Percentiles rank a stretch among this genome's conserved stretches.
These are phyloP conservation scores for Aquilaria yunnanensis DNA, from an alignment of 345 rosid genomes.

Conservation along the genomic window DNA sequence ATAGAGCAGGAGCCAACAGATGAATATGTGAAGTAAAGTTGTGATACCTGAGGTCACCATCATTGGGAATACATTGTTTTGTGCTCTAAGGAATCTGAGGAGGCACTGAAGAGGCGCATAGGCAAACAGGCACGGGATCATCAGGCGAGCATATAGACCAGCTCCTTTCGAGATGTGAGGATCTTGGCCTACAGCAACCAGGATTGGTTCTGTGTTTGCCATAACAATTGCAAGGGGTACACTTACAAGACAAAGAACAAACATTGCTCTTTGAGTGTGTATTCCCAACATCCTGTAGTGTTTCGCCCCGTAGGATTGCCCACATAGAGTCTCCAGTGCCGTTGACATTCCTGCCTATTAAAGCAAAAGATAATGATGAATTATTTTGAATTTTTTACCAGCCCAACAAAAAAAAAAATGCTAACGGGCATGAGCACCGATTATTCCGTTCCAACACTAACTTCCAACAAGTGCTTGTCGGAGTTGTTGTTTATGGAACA, in stretches of 20 bases:
- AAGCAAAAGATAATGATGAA: not conserved
- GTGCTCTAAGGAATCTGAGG: constrained; percentile 43
- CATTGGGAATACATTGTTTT: constrained; percentile 43
- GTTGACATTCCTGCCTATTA: constrained; percentile 17
- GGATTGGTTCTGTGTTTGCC: constrained; percentile 5
- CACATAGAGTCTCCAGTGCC: constrained; percentile 32
- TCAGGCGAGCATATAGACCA: constrained; percentile 33
- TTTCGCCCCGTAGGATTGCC: constrained; percentile 31
- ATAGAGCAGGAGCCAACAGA: constrained; percentile 42
- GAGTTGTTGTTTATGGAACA: not conserved
- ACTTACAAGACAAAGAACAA: constrained; percentile 10
- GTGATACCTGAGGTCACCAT: constrained; percentile 39
- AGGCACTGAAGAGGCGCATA: constrained; percentile 33
- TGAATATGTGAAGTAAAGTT: constrained; percentile 27
- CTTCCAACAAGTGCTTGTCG: not conserved
- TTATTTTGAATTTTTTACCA: not conserved
- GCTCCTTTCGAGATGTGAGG: constrained; percentile 33
- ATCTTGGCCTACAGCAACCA: constrained; percentile 7
- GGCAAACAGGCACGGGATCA: constrained; percentile 40
- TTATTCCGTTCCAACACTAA: too few relatives aligned
- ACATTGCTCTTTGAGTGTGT: constrained; percentile 18
- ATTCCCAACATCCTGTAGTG: constrained; percentile 17
- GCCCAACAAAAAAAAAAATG: not conserved
- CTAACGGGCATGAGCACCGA: too few relatives aligned
- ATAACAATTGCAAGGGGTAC: constrained; percentile 18